Base-by-base conservation (phyloP, 2,329 filamentous ascomycete species). In the Aspergillaceae sp. region DNA sequence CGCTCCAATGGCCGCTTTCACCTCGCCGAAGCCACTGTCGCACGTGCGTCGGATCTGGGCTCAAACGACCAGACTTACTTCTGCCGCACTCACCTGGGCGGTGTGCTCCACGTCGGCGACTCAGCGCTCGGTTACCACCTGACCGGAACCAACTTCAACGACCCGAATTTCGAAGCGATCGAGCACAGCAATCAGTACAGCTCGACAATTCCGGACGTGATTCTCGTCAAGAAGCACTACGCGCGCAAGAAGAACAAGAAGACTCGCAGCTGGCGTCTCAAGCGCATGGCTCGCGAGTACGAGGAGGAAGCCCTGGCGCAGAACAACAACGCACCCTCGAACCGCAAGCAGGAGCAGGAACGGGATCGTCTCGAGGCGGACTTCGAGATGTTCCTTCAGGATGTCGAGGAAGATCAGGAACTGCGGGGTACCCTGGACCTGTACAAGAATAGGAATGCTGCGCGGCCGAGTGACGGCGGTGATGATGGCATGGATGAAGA, bases 201-300 rank as follows among this genome's bases (percentile, higher is more conserved):
- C 2, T 84, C 82, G 3, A 82, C 77, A 3, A 86, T 98, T 46
- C 92, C 92, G 0, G 92, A 98, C 60, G 92, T 97, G 0, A 72
- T 98, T 5, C 77, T 98, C 3, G 88, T 98, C 66, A 97, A 94
- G 88, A 98, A 98, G 70, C 83, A 87, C 76, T 98, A 94, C 71
- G 82, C 85, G 48, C 82, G 87, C 57, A 85, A 86, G 70, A 83
- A 86, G 74, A 94, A 91, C 79, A 78, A 81, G 64, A 84, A 82
- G 74, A 78, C 76, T 67, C 83, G 94, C 56, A 87, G 87, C 75
- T 98, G 92, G 92, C 86, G 85, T 67, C 81, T 98, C 67, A 94
- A 87, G 80, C 88, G 92, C 61, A 91, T 98, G 86, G 78, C 78
- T 54, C 85, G 82, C 70, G 90, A 97, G 52, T 87, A 96, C 64